Base-by-base conservation (phyloP, 2,329 filamentous ascomycete genomes). In the Colletotrichum lindemuthianum region DNA sequence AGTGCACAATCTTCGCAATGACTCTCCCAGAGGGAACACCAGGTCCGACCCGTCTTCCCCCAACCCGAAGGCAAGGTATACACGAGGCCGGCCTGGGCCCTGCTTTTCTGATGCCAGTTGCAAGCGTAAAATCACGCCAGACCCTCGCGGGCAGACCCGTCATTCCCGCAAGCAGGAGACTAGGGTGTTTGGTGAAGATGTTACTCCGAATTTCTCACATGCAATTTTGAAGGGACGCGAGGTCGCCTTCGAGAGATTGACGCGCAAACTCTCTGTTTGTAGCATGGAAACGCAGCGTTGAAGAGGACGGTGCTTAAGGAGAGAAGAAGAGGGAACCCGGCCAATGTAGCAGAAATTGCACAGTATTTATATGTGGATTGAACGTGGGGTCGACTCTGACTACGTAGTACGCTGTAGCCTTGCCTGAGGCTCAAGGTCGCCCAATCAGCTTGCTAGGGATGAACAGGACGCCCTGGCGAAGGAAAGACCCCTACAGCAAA, bases 151-250 rank as follows among this genome's bases (percentile, higher is more conserved):
- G 91, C 90, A 92, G 92, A 84, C 81, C 82, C 75, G 72, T 78
- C 73, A 74, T 74, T 24, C 75, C 76, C 71, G 67, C 73, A 24
- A 74, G 79, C 77, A 75, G 81, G 77, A 73, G 74, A 78, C 74
- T 45, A 70, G 69, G 73, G 77, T 76, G 76, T 72, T 69, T 74
- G 77, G 73, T 60, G 65, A 93, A 92, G 92, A 94, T 91, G 94
- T 89, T 96, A 91, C 92, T 96, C 92, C 92, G 92, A 96, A 95
- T 96, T 96, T 96, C 92, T 93, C 92, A 94, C 93, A 93, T 94
- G 92, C 92, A 81, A 69, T 59, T 58, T 63, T 57, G 71, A 74
- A 73, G 70, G 69, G 8, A n/a, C 2, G 24, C 24, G 24, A 24
- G 24, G 24, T 24, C 24, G 11, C 34, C 45, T 15, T 49, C 54